These are phyloP conservation scores for Microdochium bolleyi DNA, from an alignment of 2,329 filamentous ascomycete species.

Conservation along the genomic window DNA sequence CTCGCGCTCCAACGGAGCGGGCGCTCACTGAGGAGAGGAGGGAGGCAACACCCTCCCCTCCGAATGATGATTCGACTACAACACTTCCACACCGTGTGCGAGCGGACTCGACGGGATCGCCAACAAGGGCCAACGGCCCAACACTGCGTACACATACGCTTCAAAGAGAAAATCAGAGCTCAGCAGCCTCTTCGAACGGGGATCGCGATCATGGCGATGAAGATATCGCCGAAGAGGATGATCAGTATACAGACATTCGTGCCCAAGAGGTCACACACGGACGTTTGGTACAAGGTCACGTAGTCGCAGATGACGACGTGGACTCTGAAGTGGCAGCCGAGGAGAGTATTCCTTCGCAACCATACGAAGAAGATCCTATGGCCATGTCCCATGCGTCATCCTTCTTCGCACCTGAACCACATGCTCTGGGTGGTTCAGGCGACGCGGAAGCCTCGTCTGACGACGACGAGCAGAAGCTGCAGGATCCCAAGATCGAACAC, in stretches of 20 bases:
- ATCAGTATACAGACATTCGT: constrained; percentile 67
- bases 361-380: constrained; percentile 72
- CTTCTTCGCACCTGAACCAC: constrained; percentile 62
- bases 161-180: constrained; percentile 2
- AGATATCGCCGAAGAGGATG: constrained; percentile 27
- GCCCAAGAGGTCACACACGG: constrained; percentile 87
- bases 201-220: constrained; percentile 22
- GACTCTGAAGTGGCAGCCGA: constrained; percentile 57
- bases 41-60: constrained; percentile 9
- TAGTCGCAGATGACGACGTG: constrained; percentile 76
- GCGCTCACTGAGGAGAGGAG: constrained; percentile 13
- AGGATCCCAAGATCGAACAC: constrained; percentile 75
- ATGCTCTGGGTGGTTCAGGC: constrained; percentile 73
- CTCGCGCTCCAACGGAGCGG: constrained; percentile 12
- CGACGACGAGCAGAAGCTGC: constrained; percentile 86
- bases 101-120: constrained; percentile 35
- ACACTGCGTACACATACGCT: constrained; percentile 15
- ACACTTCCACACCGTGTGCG: constrained; percentile 12
- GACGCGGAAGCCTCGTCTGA: constrained; percentile 80
- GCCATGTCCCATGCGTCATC: constrained; percentile 70
- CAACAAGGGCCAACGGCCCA: constrained; percentile 25
- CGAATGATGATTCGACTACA: constrained; percentile 17
- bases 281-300: constrained; percentile 84
- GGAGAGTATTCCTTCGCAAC: constrained; percentile 41
- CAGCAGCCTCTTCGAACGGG: constrained; percentile 8